Evolutionary conservation across 73 alveolate genomes (phyloP), one percentile per base, ranked within the genome.

Genomic region (Effrenium voratum): DNA sequence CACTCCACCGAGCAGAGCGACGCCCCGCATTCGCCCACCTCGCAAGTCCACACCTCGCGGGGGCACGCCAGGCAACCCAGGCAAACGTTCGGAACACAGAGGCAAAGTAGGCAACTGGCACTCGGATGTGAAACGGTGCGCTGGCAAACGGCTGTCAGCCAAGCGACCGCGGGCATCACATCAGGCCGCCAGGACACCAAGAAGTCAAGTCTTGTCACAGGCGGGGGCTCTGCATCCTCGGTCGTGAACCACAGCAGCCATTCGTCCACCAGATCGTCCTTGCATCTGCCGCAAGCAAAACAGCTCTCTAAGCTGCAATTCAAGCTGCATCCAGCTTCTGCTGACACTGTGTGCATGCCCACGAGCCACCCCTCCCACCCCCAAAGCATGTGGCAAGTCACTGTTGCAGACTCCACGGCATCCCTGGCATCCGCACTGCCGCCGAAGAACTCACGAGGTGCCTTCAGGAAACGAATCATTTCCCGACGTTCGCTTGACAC

Each of bases 21-120:
- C 46, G 97, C 97, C 19, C 97, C 97, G 76, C 97, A 90, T 57
- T 90, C 97, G 4, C 97, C 82, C 36, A 90, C 97, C 45, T 90
- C 97, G 24, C 97, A 90, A 3, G 97, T 90, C 97, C 97, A 90
- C 52, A 90, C 97, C 97, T 90, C 44, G n/a, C 43, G 1, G 72
- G 16, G 28, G n/a, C 16, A 2, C n/a, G 28, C 72, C 28, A 57
- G 28, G 72, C 72, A 30, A 57, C 41, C 45, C 0, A 28, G 16
- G 43, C 82, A 28, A 28, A 13, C 38, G 30, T 32, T 36, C 26
- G 47, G 82, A 57, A 2, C n/a, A 22, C 72, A 1, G 16, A 2
- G 28, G 1, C 40, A 77, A 77, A 72, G 34, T 34, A 34, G 16
- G 28, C 57, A 40, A 76, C 55, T 40, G 60, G 40, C 10, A 19